Evolutionary conservation across 306 rosid species (phyloP), one percentile per base, ranked within the genome.

Genomic region (Rosa chinensis): DNA sequence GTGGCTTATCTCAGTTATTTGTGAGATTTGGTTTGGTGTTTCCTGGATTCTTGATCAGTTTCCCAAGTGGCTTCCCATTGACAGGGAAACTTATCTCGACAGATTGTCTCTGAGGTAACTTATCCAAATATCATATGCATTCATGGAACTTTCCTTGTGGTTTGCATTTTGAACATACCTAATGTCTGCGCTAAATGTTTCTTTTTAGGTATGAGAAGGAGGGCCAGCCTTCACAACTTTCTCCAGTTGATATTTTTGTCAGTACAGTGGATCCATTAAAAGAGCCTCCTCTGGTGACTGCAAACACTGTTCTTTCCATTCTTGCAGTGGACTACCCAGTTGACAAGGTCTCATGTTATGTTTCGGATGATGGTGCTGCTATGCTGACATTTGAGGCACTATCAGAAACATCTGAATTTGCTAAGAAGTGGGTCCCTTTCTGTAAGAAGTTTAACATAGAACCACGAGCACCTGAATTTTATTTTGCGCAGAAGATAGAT

Each of bases 381-480:
- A 91, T 91, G 87, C 49, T 91, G 52, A 89, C 96, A 70, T 91
- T 91, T 72, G 93, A 91, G 77, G 87, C 84, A 7, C 72, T 91
- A 61, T 91, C 92, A 13, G 90, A 91, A 82, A 89, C 96, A 43
- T 89, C 67, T 70, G 92, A 91, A 77, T 91, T 91, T 87, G 93
- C 93, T 70, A 91, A 74, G 72, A 91, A 91, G 77, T 91, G 92
- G 97, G 83, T 89, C 63, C 97, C 93, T 43, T 91, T 91, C 45
- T 89, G 93, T 78, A 91, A 91, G 77, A 91, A 86, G 74, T 91
- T 82, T 42, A 85, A 74, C 67, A 82, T 91, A 72, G 93, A 91
- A 81, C 93, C 97, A 12, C 77, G 97, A 9, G 97, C 97, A 63
- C 97, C 97, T 20, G 92, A 91, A 76, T 85, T 81, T 72, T 91